Evolutionary conservation across 805 yeast genomes (phyloP), one percentile per base, ranked within the genome.

Genomic region (Nakazawaea siamensis): DNA sequence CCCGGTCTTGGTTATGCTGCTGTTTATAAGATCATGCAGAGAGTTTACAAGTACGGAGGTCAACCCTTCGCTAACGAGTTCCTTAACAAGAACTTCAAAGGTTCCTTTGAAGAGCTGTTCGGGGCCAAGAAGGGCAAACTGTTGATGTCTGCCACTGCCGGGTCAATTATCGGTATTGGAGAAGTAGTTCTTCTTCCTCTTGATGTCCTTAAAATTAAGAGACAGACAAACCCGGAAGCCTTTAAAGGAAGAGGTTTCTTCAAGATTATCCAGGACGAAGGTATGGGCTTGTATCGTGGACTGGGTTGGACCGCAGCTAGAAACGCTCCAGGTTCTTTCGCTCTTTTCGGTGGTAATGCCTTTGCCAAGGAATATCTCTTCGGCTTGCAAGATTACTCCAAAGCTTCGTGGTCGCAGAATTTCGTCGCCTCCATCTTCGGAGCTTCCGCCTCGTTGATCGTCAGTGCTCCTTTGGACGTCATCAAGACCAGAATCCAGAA

Each of bases 261-360:
- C 47, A 81, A 73, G 60, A 85, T 92, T 52, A 56, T 92, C 41
- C 54, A 68, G 37, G 98, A 92, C 55, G 98, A 92, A 64, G 97
- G 98, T 14, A 70, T 86, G 40, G 86, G 92, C 17, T 69, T 92
- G 48, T 92, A 92, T 67, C 73, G 96, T 57, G 99, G 99, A 46
- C 88, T 97, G 95, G 97, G 97, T 40, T 92, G 99, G 99, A 92
- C 99, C 41, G 94, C 94, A 48, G 99, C 99, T 29, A 81, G 99
- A 74, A 92, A 92, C 58, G 97, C 97, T 2, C 99, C 99, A 25
- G 99, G 99, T 41, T 86, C 96, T 2, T 92, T 92, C 55, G 95
- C 97, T 13, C 68, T 92, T 39, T 92, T 92, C 49, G 99, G 99
- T 48, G 99, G 97, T 64, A 87, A 90, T 55, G 95, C 99, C 12